Percentiles rank a stretch among this genome's conserved stretches.
phyloP scores from a whole-genome alignment of 768 basidiomycete species.

The Solioccasus polychromus region DNA sequence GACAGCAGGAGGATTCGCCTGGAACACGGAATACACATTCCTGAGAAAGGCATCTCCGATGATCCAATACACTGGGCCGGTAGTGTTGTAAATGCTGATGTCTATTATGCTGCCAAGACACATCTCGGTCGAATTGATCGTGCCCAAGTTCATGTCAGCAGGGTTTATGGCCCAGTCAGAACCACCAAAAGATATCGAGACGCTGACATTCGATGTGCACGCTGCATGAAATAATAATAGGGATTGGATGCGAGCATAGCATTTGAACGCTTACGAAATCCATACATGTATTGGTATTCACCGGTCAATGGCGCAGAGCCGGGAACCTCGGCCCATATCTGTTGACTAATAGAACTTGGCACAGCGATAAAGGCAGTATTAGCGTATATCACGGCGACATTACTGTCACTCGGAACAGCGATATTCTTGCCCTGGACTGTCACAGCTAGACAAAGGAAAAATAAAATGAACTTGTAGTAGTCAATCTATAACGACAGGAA shows the following conservation, averaged over 20 bases:
- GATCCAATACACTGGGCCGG: constrained; percentile 54
- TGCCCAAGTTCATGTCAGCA: constrained; percentile 76
- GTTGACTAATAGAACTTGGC: constrained; percentile 55
- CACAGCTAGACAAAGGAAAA: constrained; percentile 43
- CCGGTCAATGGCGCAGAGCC: constrained; percentile 46
- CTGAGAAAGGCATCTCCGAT: constrained; percentile 69
- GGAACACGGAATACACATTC: constrained; percentile 24
- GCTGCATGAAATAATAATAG: constrained; percentile 38
- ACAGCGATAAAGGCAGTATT: constrained; percentile 91
- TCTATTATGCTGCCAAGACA: constrained; percentile 74
- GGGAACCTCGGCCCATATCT: constrained; percentile 63
- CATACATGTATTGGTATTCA: constrained; percentile 63
- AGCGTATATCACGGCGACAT: constrained; percentile 79
- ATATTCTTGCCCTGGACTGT: constrained; percentile 55
- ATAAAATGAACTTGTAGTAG: no score
- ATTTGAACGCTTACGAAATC: constrained; percentile 56
- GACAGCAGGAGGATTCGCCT: constrained; percentile 15
- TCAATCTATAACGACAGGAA: background rate
- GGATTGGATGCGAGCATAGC: background rate
- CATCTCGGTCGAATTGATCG: constrained; percentile 28
- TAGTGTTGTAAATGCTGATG: constrained; percentile 45
- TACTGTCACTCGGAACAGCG: constrained; percentile 36
- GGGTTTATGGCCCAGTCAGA: constrained; percentile 70
- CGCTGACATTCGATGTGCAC: constrained; percentile 51
- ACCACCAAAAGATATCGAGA: constrained; percentile 74